Conservation (phyloP, 345 rosid species). For the Tarenaya hassleriana region DNA sequence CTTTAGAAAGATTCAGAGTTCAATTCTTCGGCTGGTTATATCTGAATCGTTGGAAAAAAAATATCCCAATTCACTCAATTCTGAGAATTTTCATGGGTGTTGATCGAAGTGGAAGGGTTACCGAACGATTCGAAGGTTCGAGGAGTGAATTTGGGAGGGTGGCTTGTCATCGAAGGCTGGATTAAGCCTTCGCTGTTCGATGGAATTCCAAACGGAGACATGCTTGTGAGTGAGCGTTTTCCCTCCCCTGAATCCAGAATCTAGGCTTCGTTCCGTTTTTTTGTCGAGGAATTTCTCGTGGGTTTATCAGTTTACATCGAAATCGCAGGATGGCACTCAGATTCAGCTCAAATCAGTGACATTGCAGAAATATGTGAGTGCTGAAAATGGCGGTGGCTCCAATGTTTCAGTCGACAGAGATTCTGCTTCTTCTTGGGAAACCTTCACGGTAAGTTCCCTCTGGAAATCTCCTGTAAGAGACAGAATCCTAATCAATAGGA, state of each 20-base stretch:
- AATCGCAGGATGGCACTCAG: conserved; percentile 62
- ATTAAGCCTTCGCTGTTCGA: conserved; percentile 70
- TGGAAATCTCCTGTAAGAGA: too few relatives aligned
- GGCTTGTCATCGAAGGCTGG: conserved; percentile 85
- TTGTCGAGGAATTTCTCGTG: too few relatives aligned
- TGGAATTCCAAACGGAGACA: conserved; percentile 63
- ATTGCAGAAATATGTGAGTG: conserved; percentile 50
- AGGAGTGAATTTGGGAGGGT: conserved; percentile 73
- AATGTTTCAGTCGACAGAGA: conserved; percentile 48
- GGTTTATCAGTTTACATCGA: background rate
- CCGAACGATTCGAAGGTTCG: conserved; percentile 51
- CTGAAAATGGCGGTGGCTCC: conserved; percentile 63
- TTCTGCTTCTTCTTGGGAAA: conserved; percentile 60
- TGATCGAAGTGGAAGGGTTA: conserved; percentile 48
- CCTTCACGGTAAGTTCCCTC: conserved; percentile 51
- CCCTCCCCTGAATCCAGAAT: background rate
- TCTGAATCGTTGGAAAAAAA: too few relatives aligned
- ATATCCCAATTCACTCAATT: too few relatives aligned
- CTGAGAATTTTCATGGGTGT: too few relatives aligned
- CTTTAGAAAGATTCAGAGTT: too few relatives aligned
- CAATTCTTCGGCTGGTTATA: too few relatives aligned
- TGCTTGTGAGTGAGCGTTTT: conserved; percentile 48
- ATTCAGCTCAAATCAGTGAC: conserved; percentile 55
- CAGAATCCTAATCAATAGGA: too few relatives aligned
- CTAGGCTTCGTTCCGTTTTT: too few relatives aligned